A percentile compares a stretch with the other conserved stretches of the same genome.
phyloP scores from a whole-genome alignment of 1,284 basidiomycete genomes.

The Heterobasidion irregulare region DNA sequence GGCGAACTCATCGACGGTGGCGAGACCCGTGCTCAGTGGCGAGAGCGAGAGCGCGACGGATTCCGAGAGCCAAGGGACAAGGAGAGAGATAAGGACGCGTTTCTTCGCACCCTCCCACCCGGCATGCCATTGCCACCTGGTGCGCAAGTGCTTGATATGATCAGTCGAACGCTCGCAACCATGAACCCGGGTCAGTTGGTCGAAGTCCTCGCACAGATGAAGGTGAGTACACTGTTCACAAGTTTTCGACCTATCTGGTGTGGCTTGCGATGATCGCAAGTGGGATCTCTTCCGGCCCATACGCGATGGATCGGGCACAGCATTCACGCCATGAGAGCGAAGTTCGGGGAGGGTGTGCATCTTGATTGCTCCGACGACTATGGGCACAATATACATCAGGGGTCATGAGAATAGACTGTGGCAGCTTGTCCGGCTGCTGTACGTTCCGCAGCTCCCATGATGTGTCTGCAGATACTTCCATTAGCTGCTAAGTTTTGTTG shows the following conservation, averaged over 20 bases:
- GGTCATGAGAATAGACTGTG: no score
- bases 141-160: slow-evolving; percentile 75
- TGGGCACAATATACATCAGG: no score
- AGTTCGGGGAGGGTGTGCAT: no score
- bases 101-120: slow-evolving; percentile 63
- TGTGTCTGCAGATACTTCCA: background rate
- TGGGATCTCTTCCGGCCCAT: background rate
- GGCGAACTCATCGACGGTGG: slow-evolving; percentile 58
- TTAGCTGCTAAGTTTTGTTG: background rate
- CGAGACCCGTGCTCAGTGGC: slow-evolving; percentile 50
- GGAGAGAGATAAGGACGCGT: slow-evolving; percentile 35
- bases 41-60: slow-evolving; percentile 31
- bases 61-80: slow-evolving; percentile 13
- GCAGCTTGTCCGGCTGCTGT: no score
- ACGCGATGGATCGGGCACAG: background rate
- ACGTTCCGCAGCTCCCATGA: no score
- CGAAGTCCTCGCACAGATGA: slow-evolving; percentile 97
- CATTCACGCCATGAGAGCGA: no score
- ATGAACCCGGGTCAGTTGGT: slow-evolving; percentile 83
- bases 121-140: slow-evolving; percentile 78
- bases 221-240: slow-evolving; percentile 46
- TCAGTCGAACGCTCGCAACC: slow-evolving; percentile 80
- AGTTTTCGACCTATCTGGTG: slow-evolving; percentile 10
- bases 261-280: background rate
- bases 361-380: no score